phyloP scores from a whole-genome alignment of 352 stramenopile species.

The Pythium phragmitis region DNA sequence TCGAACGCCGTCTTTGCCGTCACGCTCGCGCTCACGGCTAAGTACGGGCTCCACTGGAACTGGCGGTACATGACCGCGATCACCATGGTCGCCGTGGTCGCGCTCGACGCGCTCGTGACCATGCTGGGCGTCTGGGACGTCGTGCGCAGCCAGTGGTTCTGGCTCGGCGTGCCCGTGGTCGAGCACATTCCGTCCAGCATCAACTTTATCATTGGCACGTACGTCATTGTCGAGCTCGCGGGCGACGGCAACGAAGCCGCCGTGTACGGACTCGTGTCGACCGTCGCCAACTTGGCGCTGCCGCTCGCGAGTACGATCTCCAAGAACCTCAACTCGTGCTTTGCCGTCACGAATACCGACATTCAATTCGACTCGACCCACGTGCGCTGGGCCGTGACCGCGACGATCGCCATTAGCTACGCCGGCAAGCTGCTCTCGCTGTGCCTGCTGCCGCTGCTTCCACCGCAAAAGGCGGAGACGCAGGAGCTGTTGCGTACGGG shows the following conservation, averaged over 20 bases:
- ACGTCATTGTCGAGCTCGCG: conserved; percentile 18
- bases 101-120: conserved; percentile 29
- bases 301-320: conserved; percentile 26
- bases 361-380: conserved; percentile 23
- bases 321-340: conserved; percentile 27
- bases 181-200: conserved; percentile 29
- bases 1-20: conserved; percentile 17
- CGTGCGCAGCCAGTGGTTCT: conserved; percentile 41
- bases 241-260: conserved; percentile 30
- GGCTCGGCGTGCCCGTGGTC: conserved; percentile 31
- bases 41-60: conserved; percentile 36
- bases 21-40: conserved; percentile 20
- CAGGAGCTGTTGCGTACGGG: conserved; percentile 18
- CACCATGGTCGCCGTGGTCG: conserved; percentile 27
- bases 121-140: conserved; percentile 40
- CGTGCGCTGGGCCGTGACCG: conserved; percentile 24
- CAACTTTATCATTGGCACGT: conserved; percentile 31
- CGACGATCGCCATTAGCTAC: conserved; percentile 22
- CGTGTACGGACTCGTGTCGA: conserved; percentile 31
- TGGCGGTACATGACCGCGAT: conserved; percentile 32
- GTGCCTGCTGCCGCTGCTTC: conserved; percentile 24
- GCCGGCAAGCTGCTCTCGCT: conserved; percentile 27
- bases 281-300: conserved; percentile 25
- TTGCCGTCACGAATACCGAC: conserved; percentile 27
- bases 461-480: conserved; percentile 28